phyloP scores from a whole-genome alignment of 2,329 filamentous ascomycete genomes.

The Basipetospora chlamydospora region DNA sequence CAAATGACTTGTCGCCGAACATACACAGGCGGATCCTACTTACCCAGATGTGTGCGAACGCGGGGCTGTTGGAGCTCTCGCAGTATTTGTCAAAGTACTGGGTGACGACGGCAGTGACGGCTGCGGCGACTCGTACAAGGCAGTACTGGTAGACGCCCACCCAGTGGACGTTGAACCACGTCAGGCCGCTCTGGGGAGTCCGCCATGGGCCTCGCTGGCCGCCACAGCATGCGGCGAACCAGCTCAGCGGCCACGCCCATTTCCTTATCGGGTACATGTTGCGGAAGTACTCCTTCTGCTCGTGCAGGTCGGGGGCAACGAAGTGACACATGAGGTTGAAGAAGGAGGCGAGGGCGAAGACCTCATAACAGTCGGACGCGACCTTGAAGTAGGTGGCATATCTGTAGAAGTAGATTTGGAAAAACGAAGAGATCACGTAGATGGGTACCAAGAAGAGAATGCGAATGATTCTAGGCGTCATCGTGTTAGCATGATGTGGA shows the following conservation, averaged over 20 bases:
- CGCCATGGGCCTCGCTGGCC: constrained; percentile 55
- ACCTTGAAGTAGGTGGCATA: constrained; percentile 71
- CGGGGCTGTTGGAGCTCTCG: constrained; percentile 60
- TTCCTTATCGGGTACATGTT: constrained; percentile 46
- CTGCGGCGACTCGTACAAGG: constrained; percentile 66
- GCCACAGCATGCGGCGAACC: constrained; percentile 56
- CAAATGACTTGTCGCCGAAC: not conserved
- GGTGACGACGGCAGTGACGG: constrained; percentile 59
- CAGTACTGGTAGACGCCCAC: constrained; percentile 76
- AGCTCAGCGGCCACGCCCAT: constrained; percentile 63
- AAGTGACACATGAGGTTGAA: constrained; percentile 74
- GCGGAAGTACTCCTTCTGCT: constrained; percentile 72
- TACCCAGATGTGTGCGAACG: constrained; percentile 78
- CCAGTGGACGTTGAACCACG: constrained; percentile 85
- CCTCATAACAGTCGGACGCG: constrained; percentile 74
- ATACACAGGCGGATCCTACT: too few relatives aligned
- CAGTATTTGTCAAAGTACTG: constrained; percentile 61
- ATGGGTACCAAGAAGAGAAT: constrained; percentile 81
- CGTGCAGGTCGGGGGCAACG: constrained; percentile 59
- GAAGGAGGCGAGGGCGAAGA: constrained; percentile 77
- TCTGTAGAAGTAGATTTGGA: constrained; percentile 60
- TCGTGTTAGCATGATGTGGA: too few relatives aligned
- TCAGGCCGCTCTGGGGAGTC: constrained; percentile 65
- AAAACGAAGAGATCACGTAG: constrained; percentile 60
- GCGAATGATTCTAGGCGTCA: constrained; percentile 57